These are phyloP conservation scores for Gracilaria domingensis DNA, from an alignment of 23 red algal species.

Conservation along the genomic window DNA sequence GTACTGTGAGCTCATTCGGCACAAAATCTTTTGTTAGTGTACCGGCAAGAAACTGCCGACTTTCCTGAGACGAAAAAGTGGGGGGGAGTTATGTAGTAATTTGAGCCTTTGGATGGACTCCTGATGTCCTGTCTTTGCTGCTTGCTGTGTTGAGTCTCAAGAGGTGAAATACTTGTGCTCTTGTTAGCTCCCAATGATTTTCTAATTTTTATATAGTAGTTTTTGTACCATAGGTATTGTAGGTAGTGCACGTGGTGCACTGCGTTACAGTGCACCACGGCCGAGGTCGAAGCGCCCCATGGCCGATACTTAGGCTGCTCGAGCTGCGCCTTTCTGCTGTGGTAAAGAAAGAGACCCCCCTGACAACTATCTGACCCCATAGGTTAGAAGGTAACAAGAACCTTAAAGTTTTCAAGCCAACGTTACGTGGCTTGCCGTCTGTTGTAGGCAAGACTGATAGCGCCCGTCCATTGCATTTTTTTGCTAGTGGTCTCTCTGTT, in stretches of 20 bases:
- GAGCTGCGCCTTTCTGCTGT: not conserved
- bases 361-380: not conserved
- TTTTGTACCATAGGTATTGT: conserved; percentile 6
- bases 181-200: not conserved
- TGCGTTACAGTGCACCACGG: not conserved
- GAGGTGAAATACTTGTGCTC: too few relatives aligned
- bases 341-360: conserved; percentile 12
- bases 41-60: too few relatives aligned
- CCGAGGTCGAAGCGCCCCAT: not conserved
- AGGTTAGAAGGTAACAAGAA: not conserved
- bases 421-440: too few relatives aligned
- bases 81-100: too few relatives aligned
- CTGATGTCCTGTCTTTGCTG: too few relatives aligned
- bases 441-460: not conserved
- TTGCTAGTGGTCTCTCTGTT: not conserved
- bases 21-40: too few relatives aligned
- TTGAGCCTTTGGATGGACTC: too few relatives aligned
- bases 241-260: conserved; percentile 1
- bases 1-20: too few relatives aligned
- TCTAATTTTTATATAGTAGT: not conserved
- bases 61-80: too few relatives aligned
- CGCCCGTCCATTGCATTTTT: not conserved
- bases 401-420: not conserved
- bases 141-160: too few relatives aligned
- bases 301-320: conserved; percentile 4